Conservation (phyloP, 208 protist genomes). For the Crithidia acanthocephali region DNA sequence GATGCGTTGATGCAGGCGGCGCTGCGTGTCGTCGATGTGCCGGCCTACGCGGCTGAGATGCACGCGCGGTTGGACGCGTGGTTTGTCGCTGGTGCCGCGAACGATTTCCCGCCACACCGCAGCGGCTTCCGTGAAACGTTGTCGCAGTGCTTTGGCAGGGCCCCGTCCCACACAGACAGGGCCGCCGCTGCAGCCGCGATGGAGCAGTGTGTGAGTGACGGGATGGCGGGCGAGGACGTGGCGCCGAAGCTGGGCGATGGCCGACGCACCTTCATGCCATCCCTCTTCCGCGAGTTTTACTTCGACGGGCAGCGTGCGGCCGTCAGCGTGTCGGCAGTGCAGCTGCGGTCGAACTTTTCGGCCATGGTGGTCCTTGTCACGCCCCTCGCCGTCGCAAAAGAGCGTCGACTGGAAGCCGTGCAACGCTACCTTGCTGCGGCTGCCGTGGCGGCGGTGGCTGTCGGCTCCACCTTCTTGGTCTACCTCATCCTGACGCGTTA, state of each 20-base stretch:
- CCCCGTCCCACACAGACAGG: background rate
- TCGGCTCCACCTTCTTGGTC: constrained; percentile 6
- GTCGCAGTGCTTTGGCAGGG: background rate
- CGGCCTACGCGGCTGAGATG: constrained; percentile 15
- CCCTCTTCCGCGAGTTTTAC: constrained; percentile 20
- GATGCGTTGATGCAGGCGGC: constrained; percentile 16
- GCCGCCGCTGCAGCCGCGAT: background rate
- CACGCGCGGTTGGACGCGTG: background rate
- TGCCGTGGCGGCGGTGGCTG: constrained; percentile 4
- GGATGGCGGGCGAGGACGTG: background rate
- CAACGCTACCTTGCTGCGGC: constrained; percentile 17
- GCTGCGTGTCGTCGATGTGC: constrained; percentile 12
- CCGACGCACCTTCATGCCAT: constrained; percentile 12
- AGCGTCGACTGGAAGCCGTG: background rate
- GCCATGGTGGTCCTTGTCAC: constrained; percentile 19
- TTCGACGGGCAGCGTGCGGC: constrained; percentile 10
- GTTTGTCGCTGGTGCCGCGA: background rate
- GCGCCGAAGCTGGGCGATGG: constrained; percentile 11
- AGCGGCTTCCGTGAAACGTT: background rate
- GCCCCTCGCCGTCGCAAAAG: background rate
- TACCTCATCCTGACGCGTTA: constrained; percentile 15
- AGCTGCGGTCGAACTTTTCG: constrained; percentile 21
- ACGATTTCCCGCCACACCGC: background rate
- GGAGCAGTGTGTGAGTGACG: background rate
- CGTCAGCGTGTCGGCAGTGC: constrained; percentile 24